Conservation (phyloP, 805 yeast species). For the Osmozyma mogii region DNA sequence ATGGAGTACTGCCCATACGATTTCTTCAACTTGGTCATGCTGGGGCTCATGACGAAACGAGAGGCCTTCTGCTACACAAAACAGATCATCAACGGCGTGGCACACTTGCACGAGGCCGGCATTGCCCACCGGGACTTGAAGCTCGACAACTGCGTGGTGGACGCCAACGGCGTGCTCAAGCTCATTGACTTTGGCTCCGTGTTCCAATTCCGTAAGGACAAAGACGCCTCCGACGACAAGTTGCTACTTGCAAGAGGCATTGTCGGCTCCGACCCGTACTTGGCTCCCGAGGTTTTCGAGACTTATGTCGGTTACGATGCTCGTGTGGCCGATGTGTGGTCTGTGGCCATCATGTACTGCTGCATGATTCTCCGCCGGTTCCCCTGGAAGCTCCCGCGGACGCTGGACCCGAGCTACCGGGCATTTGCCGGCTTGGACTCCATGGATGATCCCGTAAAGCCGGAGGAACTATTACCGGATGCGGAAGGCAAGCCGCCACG, state of each 20-base stretch:
- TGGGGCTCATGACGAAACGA: slow-evolving; percentile 61
- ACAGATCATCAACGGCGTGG: slow-evolving; percentile 71
- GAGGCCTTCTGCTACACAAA: slow-evolving; percentile 78
- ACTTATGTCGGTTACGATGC: slow-evolving; percentile 63
- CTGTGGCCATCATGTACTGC: slow-evolving; percentile 83
- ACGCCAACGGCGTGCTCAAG: slow-evolving; percentile 65
- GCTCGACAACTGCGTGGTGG: slow-evolving; percentile 88
- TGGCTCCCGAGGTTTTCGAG: slow-evolving; percentile 83
- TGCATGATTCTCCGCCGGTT: slow-evolving; percentile 82
- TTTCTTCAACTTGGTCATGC: slow-evolving; percentile 89
- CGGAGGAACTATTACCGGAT: slow-evolving; percentile 5
- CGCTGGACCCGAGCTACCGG: slow-evolving; percentile 64
- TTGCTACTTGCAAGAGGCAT: slow-evolving; percentile 67
- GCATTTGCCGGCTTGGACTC: slow-evolving; percentile 36
- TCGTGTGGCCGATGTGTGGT: slow-evolving; percentile 86
- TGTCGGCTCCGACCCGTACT: slow-evolving; percentile 91
- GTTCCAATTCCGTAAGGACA: slow-evolving; percentile 64
- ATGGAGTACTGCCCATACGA: slow-evolving; percentile 94
- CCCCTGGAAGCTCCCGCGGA: slow-evolving; percentile 94
- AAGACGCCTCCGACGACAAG: slow-evolving; percentile 38
- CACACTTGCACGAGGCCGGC: slow-evolving; percentile 71
- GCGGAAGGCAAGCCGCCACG: slow-evolving; percentile 7
- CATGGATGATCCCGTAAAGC: slow-evolving; percentile 6
- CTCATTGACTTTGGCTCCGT: slow-evolving; percentile 93
- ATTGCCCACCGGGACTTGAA: slow-evolving; percentile 91